phyloP scores from a whole-genome alignment of 2,329 filamentous ascomycete genomes.

The Acephala macrosclerotiorum region DNA sequence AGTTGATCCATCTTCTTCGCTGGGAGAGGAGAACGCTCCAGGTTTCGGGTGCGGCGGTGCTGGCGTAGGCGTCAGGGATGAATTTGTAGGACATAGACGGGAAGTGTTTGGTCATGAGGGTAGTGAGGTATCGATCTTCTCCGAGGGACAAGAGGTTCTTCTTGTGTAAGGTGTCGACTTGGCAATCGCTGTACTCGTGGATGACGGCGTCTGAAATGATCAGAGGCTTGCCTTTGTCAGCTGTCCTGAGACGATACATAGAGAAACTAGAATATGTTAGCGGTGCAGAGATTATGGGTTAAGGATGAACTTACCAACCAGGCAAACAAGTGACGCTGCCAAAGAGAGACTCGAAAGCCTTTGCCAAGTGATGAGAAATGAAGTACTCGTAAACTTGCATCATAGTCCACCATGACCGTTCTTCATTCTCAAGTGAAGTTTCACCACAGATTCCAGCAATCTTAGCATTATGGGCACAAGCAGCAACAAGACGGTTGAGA shows the following conservation, averaged over 20 bases:
- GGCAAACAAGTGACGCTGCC: slow-evolving; percentile 98
- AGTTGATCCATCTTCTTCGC: slow-evolving; percentile 99
- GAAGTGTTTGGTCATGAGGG: slow-evolving; percentile 98
- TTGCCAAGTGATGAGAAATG: slow-evolving; percentile 95
- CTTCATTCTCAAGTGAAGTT: slow-evolving; percentile 94
- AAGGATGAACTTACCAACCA: slow-evolving; percentile 78
- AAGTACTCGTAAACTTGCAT: slow-evolving; percentile 99
- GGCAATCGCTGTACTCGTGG: slow-evolving; percentile 84
- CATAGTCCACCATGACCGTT: slow-evolving; percentile 98
- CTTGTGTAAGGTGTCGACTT: slow-evolving; percentile 93
- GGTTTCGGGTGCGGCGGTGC: slow-evolving; percentile 91
- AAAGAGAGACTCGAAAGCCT: slow-evolving; percentile 97
- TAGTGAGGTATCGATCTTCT: slow-evolving; percentile 97
- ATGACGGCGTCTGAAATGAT: slow-evolving; percentile 93
- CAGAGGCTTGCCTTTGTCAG: slow-evolving; percentile 91
- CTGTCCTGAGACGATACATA: slow-evolving; percentile 96
- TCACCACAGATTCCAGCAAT: slow-evolving; percentile 98
- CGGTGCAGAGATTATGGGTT: slow-evolving; percentile 14
- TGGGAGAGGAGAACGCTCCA: slow-evolving; percentile 97
- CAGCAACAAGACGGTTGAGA: slow-evolving; percentile 88
- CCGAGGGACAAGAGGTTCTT: slow-evolving; percentile 92
- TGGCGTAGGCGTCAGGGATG: slow-evolving; percentile 88
- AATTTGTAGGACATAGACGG: slow-evolving; percentile 97
- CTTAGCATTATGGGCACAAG: slow-evolving; percentile 91
- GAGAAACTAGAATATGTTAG: slow-evolving; percentile 77